Percentiles rank a stretch among this genome's conserved stretches.
phyloP scores from a whole-genome alignment of 1,284 basidiomycete genomes.

The Moesziomyces sp. region DNA sequence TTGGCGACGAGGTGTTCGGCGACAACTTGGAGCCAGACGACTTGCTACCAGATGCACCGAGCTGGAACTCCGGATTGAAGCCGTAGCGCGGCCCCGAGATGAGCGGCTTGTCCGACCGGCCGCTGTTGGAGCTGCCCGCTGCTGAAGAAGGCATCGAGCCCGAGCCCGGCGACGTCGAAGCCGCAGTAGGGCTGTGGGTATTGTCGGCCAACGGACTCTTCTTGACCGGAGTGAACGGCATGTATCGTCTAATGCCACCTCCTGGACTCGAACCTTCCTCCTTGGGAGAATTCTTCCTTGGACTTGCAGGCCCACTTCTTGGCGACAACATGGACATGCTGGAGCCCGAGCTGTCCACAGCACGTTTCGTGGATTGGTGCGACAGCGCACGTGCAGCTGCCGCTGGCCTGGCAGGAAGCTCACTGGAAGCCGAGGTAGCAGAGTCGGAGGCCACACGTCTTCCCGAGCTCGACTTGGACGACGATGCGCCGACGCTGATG shows the following conservation, averaged over 20 bases:
- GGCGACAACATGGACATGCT: background rate
- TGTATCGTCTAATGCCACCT: slow-evolving; percentile 2
- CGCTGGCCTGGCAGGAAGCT: slow-evolving; percentile 4
- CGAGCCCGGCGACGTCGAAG: background rate
- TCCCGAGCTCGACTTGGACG: background rate
- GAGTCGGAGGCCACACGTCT: slow-evolving; percentile 12
- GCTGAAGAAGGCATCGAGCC: slow-evolving; percentile 7
- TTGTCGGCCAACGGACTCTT: slow-evolving; percentile 11
- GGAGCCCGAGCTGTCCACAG: background rate
- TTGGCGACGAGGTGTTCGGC: background rate
- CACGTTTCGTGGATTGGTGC: background rate
- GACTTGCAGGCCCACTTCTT: background rate
- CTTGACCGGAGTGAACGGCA: slow-evolving; percentile 11
- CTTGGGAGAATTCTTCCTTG: background rate
- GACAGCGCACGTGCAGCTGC: background rate
- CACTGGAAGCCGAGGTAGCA: background rate
- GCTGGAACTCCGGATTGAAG: slow-evolving; percentile 27
- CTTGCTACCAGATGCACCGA: background rate
- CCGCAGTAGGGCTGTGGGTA: background rate
- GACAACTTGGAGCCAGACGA: background rate
- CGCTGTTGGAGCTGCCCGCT: slow-evolving; percentile 7
- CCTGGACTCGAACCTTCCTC: background rate
- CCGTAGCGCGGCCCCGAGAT: slow-evolving; percentile 20
- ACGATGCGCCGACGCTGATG: slow-evolving; percentile 11
- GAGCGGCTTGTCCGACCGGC: slow-evolving; percentile 16